phyloP scores from a whole-genome alignment of 345 rosid species.

The Arabis alpina region DNA sequence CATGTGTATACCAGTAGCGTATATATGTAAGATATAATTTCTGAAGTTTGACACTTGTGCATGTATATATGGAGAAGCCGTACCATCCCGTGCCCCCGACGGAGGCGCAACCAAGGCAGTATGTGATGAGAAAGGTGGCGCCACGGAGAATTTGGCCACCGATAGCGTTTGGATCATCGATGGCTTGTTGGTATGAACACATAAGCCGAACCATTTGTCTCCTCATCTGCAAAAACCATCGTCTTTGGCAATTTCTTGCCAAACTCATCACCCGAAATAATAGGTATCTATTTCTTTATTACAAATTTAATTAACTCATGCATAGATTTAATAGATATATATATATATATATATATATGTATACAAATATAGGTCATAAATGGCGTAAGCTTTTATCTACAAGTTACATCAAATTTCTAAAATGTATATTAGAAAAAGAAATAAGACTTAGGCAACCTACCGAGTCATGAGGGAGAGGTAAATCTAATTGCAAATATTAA shows the following conservation, averaged over 20 bases:
- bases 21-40: neutral
- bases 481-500: slow-evolving; percentile 7
- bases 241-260: slow-evolving; percentile 85
- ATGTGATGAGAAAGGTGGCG: slow-evolving; percentile 79
- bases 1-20: too few species aligned
- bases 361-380: neutral
- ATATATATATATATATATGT: neutral
- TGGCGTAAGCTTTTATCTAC: neutral
- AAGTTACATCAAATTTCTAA: slow-evolving; percentile 18
- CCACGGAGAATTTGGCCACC: slow-evolving; percentile 90
- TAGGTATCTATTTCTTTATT: slow-evolving; percentile 43
- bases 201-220: slow-evolving; percentile 80
- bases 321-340: neutral
- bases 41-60: slow-evolving; percentile 9
- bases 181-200: slow-evolving; percentile 98
- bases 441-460: slow-evolving; percentile 37
- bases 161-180: slow-evolving; percentile 79
- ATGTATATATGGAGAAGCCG: slow-evolving; percentile 55
- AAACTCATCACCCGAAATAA: slow-evolving; percentile 77
- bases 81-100: slow-evolving; percentile 78
- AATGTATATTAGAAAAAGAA: neutral
- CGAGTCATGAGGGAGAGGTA: neutral
- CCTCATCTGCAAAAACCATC: slow-evolving; percentile 85
- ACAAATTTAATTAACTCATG: neutral
- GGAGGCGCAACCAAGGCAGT: slow-evolving; percentile 61